Base-by-base conservation (phyloP, 768 basidiomycete genomes). In the Pulveroboletus sp. region DNA sequence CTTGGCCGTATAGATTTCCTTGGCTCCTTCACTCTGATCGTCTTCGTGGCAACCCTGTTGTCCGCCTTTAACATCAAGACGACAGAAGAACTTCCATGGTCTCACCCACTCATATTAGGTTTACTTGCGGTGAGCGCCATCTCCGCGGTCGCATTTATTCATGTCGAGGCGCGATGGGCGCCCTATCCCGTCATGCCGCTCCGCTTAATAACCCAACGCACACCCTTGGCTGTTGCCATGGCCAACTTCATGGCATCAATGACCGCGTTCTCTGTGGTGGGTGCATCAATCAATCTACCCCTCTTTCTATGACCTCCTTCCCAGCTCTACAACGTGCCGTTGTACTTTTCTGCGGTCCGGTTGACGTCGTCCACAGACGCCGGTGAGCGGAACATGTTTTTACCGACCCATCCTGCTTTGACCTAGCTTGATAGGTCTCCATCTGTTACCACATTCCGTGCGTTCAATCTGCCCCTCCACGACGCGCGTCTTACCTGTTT, bases 181-280 rank as follows among this genome's bases (percentile, higher is more conserved):
- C 75, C 79, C 4, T 89, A 87, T 64, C 97, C 97, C 14, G 87
- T 97, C 43, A 87, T 99, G 84, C 95, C 95, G 40, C 69, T 97
- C 53, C 79, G 80, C 44, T 70, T 94, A 47, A 77, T 94, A 29
- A 79, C 76, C 27, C 81, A 84, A 61, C 75, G 93, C 46, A 94
- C 89, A 20, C 90, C 91, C 5, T 67, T 93, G 17, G 85, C 88
- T 11, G 82, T 93, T 24, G 88, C 90, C 5, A 49, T 94, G 42
- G 79, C 80, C 39, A 94, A 93, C 67, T 77, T 95, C 36, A 75
- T 90, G 56, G 78, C 76, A 10, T 89, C 87, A 56, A 79, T 89
- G 69, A 75, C 84, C 19, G 83, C 87, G 32, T 94, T 89, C 65
- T 90, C 89, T 1, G 85, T 82, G 81, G 88, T 83, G 65, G 61